Conservation (phyloP, 140 eudicot species). For the Oenanthe javanica region DNA sequence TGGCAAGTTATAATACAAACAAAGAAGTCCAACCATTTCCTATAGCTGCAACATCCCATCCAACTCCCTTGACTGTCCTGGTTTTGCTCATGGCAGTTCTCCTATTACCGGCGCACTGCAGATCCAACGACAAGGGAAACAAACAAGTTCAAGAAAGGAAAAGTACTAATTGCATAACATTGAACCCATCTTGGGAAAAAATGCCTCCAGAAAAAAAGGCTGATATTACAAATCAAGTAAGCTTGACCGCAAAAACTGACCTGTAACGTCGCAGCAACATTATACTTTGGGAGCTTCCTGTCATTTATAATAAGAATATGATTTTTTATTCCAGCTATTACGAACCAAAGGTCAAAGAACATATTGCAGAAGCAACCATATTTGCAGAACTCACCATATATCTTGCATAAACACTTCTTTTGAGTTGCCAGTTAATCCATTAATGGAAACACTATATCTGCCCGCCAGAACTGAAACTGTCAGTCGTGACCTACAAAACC, state of each 20-base stretch:
- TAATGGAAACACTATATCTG: constrained; percentile 60
- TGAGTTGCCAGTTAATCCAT: constrained; percentile 46
- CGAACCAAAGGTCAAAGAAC: not conserved
- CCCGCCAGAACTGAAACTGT: constrained; percentile 11
- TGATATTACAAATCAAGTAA: not conserved
- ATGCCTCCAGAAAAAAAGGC: not conserved
- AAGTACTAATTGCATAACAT: not conserved
- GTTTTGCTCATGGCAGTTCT: constrained; percentile 97
- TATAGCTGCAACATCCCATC: constrained; percentile 84
- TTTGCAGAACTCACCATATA: constrained; percentile 42
- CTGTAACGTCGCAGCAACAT: constrained; percentile 76
- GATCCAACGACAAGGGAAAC: too few relatives aligned
- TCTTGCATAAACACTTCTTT: constrained; percentile 70
- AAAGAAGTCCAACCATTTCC: constrained; percentile 66
- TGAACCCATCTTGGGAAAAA: not conserved
- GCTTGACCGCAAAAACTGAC: constrained; percentile 21
- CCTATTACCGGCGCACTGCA: constrained; percentile 92
- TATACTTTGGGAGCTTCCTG: constrained; percentile 84
- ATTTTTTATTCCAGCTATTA: not conserved
- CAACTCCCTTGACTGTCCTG: constrained; percentile 88
- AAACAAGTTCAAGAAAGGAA: not conserved
- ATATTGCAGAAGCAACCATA: constrained; percentile 5
- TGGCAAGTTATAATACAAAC: not conserved
- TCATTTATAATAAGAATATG: constrained; percentile 18
- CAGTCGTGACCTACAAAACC: not conserved